Evolutionary conservation across 331 rosid species (phyloP).

Genomic region (Malus hybrid): DNA sequence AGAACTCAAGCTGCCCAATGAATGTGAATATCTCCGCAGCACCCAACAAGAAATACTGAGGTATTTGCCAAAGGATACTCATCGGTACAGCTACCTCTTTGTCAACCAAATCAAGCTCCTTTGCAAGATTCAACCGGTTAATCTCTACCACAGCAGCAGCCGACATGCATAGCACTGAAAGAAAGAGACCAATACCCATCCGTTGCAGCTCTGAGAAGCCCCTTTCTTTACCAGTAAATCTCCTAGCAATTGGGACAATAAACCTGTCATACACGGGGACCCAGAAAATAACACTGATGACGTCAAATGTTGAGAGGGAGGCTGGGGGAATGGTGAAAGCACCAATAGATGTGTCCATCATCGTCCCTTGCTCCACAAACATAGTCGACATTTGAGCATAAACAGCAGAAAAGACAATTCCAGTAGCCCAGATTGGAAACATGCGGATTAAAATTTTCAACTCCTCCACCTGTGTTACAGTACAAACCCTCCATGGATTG

Average conservation of each 20-base stretch:
- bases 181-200: constrained; percentile 81
- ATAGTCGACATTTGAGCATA: constrained; percentile 91
- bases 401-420: constrained; percentile 74
- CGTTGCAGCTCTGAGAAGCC: constrained; percentile 92
- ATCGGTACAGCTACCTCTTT: constrained; percentile 57
- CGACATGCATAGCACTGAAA: constrained; percentile 77
- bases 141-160: constrained; percentile 81
- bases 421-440: constrained; percentile 96
- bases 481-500: constrained; percentile 80
- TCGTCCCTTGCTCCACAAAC: constrained; percentile 88
- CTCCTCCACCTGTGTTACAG: constrained; percentile 91
- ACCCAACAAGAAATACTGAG: constrained; percentile 83
- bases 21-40: constrained; percentile 73
- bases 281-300: constrained; percentile 79
- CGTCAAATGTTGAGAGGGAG: constrained; percentile 74
- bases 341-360: constrained; percentile 62
- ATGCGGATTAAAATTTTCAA: constrained; percentile 82
- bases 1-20: constrained; percentile 86
- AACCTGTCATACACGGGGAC: constrained; percentile 70
- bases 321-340: constrained; percentile 84
- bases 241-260: constrained; percentile 70
- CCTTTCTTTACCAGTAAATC: constrained; percentile 68
- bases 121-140: constrained; percentile 53
- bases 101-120: constrained; percentile 53
- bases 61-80: constrained; percentile 67